Evolutionary conservation across 2,329 filamentous ascomycete species (phyloP), one percentile per base, ranked within the genome.

Genomic region (Ophiostoma quercus): DNA sequence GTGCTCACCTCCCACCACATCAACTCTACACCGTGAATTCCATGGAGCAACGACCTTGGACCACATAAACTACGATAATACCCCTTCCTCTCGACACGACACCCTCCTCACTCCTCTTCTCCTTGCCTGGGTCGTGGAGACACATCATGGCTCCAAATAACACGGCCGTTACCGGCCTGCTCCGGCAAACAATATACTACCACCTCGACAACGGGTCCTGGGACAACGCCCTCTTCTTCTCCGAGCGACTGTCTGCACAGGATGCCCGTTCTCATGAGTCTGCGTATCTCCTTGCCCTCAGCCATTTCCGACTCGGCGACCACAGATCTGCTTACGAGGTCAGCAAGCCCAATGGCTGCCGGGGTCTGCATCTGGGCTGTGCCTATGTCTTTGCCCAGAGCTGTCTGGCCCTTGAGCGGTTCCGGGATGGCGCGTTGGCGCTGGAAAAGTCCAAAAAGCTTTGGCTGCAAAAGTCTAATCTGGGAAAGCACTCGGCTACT

Each of bases 171-270:
- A 82, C 82, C 67, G 80, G 81, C 75, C 80, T 87, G 72, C 76
- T 90, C 71, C 83, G 84, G 76, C 87, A 89, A 78, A 80, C 85
- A 71, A 82, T 90, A 70, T 81, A 88, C 76, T 89, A 90, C 77
- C 87, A 90, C 75, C 88, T 99, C 78, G 95, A 99, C 83, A 96
- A 97, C 78, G 90, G 93, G 76, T 88, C 94, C 51, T 85, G 91
- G 77, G 89, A 94, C 70, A 98, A 96, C 77, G 95, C 95, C 70
- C 88, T 97, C 60, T 99, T 99, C 81, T 92, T 97, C 72, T 91
- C 95, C 71, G 92, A 94, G 76, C 88, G 95, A 73, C 86, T 97
- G 25, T 85, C 88, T 72, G 94, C 92, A 67, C 91, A 94, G 75
- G 94, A 98, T 75, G 87, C 90, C 32, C 88, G 91, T 75, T 91